Evolutionary conservation across 768 basidiomycete genomes (phyloP), one percentile per base, ranked within the genome.

Genomic region (Leccinum boreale): DNA sequence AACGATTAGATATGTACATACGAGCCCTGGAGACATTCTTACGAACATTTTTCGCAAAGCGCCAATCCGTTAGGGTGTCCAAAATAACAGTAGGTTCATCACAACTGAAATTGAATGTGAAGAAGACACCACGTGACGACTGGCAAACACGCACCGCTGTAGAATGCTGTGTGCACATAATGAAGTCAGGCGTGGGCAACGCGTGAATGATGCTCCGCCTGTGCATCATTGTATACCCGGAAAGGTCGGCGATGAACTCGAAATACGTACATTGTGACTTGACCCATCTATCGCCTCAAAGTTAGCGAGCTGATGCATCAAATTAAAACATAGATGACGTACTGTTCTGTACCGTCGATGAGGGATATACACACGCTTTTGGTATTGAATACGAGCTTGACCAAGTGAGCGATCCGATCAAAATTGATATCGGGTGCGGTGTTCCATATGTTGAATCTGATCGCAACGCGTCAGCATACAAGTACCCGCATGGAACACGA

Each of bases 401-500:
- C 90, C 26, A 98, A 81, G 70, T 96, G 93, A 15, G 87, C 91
- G 62, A 97, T 95, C 17, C 95, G 84, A 72, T 97, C 94, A 68
- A 98, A 97, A 69, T 96, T 95, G 60, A 84, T 77, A 70, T 98
- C 95, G 9, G 86, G 78, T 15, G 86, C 85, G 0, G 93, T 94
- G 61, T 90, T 85, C 82, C 92, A 87, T 50, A 97, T 89, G 64
- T 94, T 93, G 76, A 92, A 95, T 62, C 92, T 90, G 60, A 28
- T 56, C 11, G 14, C n/a, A n/a, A 28, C 15, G 50, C 33, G 52
- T 64, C 21, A 58, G 53, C 29, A 29, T 49, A 29, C 15, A 9
- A 49, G 21, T 51, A 39, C 21, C n/a, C 8, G 33, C 23, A 29
- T 12, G 44, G n/a, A 46, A 44, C 4, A 9, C 24, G 23, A 11